Percentiles rank a stretch among this genome's conserved stretches.
These are phyloP conservation scores for Acanthochlamys bracteata DNA, from an alignment of 106 monocot genomes.

Conservation along the genomic window DNA sequence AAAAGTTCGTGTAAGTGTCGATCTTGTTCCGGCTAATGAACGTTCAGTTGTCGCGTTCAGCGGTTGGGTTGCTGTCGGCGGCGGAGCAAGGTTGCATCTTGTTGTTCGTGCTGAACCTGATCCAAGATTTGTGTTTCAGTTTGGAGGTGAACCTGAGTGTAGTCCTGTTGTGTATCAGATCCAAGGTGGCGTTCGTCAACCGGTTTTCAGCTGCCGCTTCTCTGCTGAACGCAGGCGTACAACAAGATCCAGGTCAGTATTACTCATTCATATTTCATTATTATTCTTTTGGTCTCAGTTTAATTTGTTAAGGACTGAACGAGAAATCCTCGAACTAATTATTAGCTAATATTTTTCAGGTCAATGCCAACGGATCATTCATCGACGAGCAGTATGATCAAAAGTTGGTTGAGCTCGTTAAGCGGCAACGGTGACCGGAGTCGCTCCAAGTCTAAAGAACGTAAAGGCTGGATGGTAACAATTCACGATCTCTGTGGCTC, in stretches of 20 bases:
- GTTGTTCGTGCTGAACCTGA: conserved; percentile 78
- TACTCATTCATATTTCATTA: too few relatives aligned
- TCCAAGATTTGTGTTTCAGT: conserved; percentile 75
- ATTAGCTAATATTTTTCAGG: conserved; percentile 3
- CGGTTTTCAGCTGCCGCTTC: conserved; percentile 75
- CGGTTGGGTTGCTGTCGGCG: conserved; percentile 48
- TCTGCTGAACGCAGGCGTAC: conserved; percentile 34
- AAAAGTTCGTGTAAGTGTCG: conserved; percentile 26
- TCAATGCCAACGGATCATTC: conserved; percentile 16
- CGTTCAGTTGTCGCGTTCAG: conserved; percentile 28
- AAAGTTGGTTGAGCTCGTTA: conserved; percentile 18
- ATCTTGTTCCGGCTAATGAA: conserved; percentile 15
- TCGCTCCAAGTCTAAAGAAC: conserved; percentile 21
- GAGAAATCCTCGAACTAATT: too few relatives aligned
- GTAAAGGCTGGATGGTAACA: conserved; percentile 94
- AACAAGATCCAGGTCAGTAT: conserved; percentile 33
- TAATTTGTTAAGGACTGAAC: too few relatives aligned
- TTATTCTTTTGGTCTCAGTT: too few relatives aligned
- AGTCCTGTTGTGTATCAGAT: conserved; percentile 83
- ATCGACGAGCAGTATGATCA: conserved; percentile 10
- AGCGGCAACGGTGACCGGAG: conserved; percentile 5
- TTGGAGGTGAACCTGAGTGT: conserved; percentile 88
- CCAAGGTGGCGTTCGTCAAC: conserved; percentile 34
- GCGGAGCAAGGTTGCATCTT: conserved; percentile 34
- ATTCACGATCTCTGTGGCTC: conserved; percentile 90